Evolutionary conservation across 495 filamentous ascomycete genomes (phyloP).

Genomic region (Podospora anserina): DNA sequence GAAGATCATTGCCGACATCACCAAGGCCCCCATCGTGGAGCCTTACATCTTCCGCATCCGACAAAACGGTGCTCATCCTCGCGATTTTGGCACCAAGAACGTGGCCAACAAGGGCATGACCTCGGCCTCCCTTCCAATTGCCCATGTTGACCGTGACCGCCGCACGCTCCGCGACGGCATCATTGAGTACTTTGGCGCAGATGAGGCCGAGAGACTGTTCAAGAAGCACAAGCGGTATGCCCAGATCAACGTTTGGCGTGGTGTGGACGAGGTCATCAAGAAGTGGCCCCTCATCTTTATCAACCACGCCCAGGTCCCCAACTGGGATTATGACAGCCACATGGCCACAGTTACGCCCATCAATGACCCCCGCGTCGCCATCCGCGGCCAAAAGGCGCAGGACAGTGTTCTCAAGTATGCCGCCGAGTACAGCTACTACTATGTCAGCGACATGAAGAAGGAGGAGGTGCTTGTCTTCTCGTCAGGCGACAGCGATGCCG

Average conservation of each 20-base stretch:
- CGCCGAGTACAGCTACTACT: constrained; percentile 2
- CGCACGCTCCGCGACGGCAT: constrained; percentile 6
- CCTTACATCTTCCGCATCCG: constrained; percentile 13
- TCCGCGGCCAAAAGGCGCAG: constrained; percentile 6
- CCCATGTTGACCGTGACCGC: constrained; percentile 6
- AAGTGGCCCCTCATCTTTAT: constrained; percentile 7
- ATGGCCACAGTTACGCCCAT: constrained; percentile 2
- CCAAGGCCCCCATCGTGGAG: constrained; percentile 4
- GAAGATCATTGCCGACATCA: constrained; percentile 2
- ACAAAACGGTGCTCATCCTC: constrained; percentile 11
- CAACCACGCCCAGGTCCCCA: neutral
- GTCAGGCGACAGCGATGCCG: constrained; percentile 5
- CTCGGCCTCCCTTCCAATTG: constrained; percentile 1
- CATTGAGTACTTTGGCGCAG: constrained; percentile 1
- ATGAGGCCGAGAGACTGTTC: neutral
- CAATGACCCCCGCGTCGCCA: constrained; percentile 4
- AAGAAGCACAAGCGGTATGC: constrained; percentile 9
- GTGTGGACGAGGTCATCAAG: constrained; percentile 1
- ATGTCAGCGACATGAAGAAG: constrained; percentile 10
- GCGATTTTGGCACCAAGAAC: constrained; percentile 9
- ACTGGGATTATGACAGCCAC: constrained; percentile 11
- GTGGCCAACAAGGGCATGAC: constrained; percentile 8
- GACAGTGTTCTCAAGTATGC: constrained; percentile 8
- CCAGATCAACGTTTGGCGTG: constrained; percentile 10
- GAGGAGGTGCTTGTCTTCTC: constrained; percentile 10